Evolutionary conservation across 306 rosid species (phyloP), one percentile per base, ranked within the genome.

Genomic region (Bauhinia variegata): DNA sequence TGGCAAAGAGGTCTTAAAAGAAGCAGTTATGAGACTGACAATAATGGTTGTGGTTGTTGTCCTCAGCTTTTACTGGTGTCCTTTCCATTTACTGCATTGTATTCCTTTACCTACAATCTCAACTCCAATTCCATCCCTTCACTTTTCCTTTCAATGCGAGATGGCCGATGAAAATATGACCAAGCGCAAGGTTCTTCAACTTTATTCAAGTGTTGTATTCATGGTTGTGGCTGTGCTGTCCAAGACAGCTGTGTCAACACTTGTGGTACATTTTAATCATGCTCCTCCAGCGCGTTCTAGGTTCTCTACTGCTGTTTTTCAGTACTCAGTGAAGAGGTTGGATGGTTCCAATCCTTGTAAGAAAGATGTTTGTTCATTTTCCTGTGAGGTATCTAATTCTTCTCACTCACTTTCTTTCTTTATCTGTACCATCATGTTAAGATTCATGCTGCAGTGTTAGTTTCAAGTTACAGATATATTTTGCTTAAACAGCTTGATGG

Each of bases 281-380:
- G 63, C 65, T 52, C 92, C 92, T n/a, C 84, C 74, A 23, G 17
- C 79, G 34, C 12, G 7, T 47, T 74, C 86, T 33, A 77, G 89
- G 65, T 65, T 72, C 66, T 75, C 89, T 11, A 65, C 64, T 6
- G 89, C 92, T 15, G 62, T 75, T 77, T 87, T 84, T 54, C 68
- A 69, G 47, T 87, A 74, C 72, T 67, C 80, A 0, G 75, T 82
- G 34, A 36, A 71, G 75, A 53, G 53, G 13, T 60, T 58, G 51
- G 66, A 82, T 66, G 92, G 89, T 47, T 74, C 82, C 55, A 78
- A 77, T 79, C 87, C 84, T n/a, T 87, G 92, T 58, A 75, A 47
- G 41, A 48, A 71, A 56, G 61, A 67, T 32, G 55, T 8, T n/a
- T 87, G 92, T 63, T 79, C 69, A 55, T 53, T 87, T 65, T 12